Base-by-base conservation (phyloP, 805 yeast species). In the Candida incommunis region DNA sequence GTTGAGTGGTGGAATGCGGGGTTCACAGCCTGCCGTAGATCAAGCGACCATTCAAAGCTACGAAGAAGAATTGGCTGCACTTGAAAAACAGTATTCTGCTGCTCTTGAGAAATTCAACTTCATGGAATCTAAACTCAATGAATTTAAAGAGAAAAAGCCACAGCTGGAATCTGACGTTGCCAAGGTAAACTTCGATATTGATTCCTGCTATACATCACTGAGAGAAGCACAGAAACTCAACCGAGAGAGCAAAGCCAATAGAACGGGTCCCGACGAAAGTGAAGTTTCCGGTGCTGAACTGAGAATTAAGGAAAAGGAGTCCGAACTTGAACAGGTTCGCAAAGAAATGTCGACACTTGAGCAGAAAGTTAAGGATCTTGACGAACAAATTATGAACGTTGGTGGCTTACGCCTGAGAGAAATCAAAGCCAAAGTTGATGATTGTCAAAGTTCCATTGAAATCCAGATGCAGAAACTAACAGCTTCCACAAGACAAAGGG, bases 391-490 rank as follows among this genome's bases (percentile, higher is more conserved):
- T 34, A 76, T 88, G 83, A 80, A 82, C 43, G 80, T 85, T 45
- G 99, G 99, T 45, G 99, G 99, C 48, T 80, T 83, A 5, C 78
- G 78, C 49, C 68, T 92, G 50, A 76, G 84, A 46, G 37, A 31
- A 31, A 18, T 31, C 20, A 31, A 77, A 49, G 75, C 94, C 1
- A 82, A 78, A 55, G 95, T 92, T 5, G 87, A 78, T 53, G 81
- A 94, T 1, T 67, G 82, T 26, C 67, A 69, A 40, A 83, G 37
- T 31, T 5, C 13, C 20, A 31, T 31, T 31, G 37, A 31, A 18
- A 31, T 31, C n/a, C 37, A 31, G n/a, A 11, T 18, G 18, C 37
- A 31, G 20, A 31, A 31, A 16, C n/a, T 31, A 16, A 11, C 37
- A 31, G 37, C 20, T 11, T 31, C 37, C 20, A 11, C 37, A 11